Evolutionary conservation across 2,329 filamentous ascomycete genomes (phyloP).

Genomic region (Diplodia seriata): DNA sequence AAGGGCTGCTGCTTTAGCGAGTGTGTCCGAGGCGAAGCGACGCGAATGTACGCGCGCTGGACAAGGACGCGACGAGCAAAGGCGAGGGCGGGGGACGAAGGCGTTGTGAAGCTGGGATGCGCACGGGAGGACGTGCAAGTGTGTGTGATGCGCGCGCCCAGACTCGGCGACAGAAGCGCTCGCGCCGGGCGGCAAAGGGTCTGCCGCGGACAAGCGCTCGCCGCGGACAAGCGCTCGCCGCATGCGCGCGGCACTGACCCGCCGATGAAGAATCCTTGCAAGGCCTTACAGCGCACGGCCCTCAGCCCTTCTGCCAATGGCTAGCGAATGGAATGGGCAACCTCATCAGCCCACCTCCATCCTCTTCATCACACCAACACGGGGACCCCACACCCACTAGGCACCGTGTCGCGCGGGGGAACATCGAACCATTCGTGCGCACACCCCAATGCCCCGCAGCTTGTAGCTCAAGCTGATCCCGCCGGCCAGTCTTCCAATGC

Average conservation of each 20-base stretch:
- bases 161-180: background rate
- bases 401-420: conserved; percentile 4
- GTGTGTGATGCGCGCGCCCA: conserved; percentile 1
- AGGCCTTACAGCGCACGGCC: background rate
- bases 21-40: background rate
- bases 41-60: background rate
- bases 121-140: conserved; percentile 1
- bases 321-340: background rate
- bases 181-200: background rate
- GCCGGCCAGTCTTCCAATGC: conserved; percentile 23
- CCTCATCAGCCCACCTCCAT: conserved; percentile 17
- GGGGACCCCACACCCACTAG: conserved; percentile 23
- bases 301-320: background rate
- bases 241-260: conserved; percentile 9
- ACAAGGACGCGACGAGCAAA: background rate
- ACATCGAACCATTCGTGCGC: conserved; percentile 8
- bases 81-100: background rate
- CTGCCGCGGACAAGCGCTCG: background rate
- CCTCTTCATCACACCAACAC: conserved; percentile 1
- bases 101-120: background rate
- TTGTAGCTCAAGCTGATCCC: background rate
- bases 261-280: conserved; percentile 9
- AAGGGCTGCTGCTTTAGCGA: background rate
- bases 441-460: conserved; percentile 3
- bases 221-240: background rate